Conservation (phyloP, 2,329 filamentous ascomycete genomes). For the Rhinocladiella mackenziei region DNA sequence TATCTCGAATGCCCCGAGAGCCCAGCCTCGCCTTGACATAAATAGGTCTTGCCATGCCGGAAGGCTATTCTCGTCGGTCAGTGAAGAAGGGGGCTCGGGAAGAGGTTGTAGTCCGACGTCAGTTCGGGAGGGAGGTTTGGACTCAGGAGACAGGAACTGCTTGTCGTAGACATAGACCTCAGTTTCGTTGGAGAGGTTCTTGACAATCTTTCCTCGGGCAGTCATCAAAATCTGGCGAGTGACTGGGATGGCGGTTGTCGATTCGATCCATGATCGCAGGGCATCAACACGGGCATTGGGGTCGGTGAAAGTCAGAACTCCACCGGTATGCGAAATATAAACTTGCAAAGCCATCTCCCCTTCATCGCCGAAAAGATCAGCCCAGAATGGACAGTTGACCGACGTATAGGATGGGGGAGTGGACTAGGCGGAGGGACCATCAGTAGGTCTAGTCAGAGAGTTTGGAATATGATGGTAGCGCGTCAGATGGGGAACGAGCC, state of each 20-base stretch:
- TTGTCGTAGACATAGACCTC: slow-evolving; percentile 93
- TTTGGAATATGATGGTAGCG: too few species aligned
- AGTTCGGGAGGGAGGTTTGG: slow-evolving; percentile 49
- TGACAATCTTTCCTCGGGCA: slow-evolving; percentile 75
- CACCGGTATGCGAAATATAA: slow-evolving; percentile 88
- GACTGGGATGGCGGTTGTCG: slow-evolving; percentile 66
- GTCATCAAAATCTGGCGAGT: slow-evolving; percentile 86
- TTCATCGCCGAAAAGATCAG: slow-evolving; percentile 12
- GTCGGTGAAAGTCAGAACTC: slow-evolving; percentile 55
- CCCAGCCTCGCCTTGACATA: slow-evolving; percentile 76
- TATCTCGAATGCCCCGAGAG: slow-evolving; percentile 63
- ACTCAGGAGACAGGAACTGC: slow-evolving; percentile 56
- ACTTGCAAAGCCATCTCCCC: slow-evolving; percentile 74
- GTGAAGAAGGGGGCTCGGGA: slow-evolving; percentile 67
- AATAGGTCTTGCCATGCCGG: slow-evolving; percentile 87
- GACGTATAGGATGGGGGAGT: too few species aligned
- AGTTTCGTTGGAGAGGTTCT: slow-evolving; percentile 61
- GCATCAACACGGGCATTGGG: slow-evolving; percentile 59
- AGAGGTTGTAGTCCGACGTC: slow-evolving; percentile 55
- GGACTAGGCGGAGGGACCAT: too few species aligned
- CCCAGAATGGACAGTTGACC: too few species aligned
- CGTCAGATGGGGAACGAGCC: too few species aligned
- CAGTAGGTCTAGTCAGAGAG: too few species aligned
- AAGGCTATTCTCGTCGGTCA: slow-evolving; percentile 73
- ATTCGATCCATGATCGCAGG: slow-evolving; percentile 75